These are phyloP conservation scores for Penicillium odoratum DNA, from an alignment of 495 filamentous ascomycete genomes.

Conservation along the genomic window DNA sequence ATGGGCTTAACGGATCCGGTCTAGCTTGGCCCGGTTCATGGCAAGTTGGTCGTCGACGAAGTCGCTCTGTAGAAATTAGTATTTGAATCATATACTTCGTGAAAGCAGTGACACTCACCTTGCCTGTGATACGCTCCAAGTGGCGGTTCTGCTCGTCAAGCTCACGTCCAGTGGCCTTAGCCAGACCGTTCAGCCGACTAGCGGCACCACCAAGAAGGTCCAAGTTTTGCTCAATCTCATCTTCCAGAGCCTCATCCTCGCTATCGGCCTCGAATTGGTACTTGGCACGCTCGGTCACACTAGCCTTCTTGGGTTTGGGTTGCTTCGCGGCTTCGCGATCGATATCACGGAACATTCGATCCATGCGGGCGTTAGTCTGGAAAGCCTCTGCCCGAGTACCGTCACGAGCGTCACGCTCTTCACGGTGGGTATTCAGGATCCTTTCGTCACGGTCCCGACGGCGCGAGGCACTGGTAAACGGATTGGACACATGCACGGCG, in stretches of 20 bases:
- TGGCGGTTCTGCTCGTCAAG: constrained; percentile 73
- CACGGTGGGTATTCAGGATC: constrained; percentile 60
- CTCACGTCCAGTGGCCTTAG: constrained; percentile 68
- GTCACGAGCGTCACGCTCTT: constrained; percentile 68
- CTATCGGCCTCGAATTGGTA: constrained; percentile 79
- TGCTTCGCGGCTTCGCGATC: constrained; percentile 39
- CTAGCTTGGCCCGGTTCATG: constrained; percentile 64
- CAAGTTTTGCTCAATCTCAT: constrained; percentile 66
- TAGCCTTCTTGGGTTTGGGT: constrained; percentile 46
- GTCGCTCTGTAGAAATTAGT: constrained; percentile 56
- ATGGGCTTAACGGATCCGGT: constrained; percentile 54
- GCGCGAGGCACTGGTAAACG: constrained; percentile 62
- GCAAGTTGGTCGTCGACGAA: constrained; percentile 70
- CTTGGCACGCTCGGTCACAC: constrained; percentile 66
- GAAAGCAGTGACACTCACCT: constrained; percentile 48
- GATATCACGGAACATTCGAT: constrained; percentile 58
- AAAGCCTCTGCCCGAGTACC: constrained; percentile 65
- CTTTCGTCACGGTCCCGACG: constrained; percentile 59
- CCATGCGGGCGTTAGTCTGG: constrained; percentile 56
- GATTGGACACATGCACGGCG: constrained; percentile 71
- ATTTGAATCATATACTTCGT: constrained; percentile 7
- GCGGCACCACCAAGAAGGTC: constrained; percentile 60
- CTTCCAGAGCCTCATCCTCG: constrained; percentile 75
- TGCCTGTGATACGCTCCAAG: constrained; percentile 69
- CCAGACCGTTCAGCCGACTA: constrained; percentile 63